Evolutionary conservation across 2,329 filamentous ascomycete genomes (phyloP), one percentile per base, ranked within the genome.

Genomic region (Polychaeton citri): DNA sequence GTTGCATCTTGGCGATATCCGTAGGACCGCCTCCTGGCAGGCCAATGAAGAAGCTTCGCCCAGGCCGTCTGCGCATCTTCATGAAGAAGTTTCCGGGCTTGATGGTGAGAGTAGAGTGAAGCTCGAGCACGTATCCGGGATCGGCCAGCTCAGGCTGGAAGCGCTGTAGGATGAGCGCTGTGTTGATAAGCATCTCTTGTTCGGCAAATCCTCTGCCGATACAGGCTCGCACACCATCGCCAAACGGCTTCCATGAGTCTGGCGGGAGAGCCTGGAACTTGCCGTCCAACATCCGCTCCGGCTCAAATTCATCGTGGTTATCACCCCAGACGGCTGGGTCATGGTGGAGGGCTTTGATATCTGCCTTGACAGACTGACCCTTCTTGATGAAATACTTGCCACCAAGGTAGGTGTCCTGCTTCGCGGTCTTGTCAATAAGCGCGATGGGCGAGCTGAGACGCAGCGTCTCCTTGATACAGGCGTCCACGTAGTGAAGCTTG

Each of bases 381-480:
- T 49, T 41, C 7, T 46, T 51, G 30, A 65, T 47, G 6, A 52
- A 40, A 38, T 61, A 65, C 34, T 61, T 61, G 5, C 57, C 59
- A 21, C 47, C 58, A 2, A 60, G 21, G 7, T 43, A 32, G 10
- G 39, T 32, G 15, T 43, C 39, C 30, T 58, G 52, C 2, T 57
- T 56, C 1, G 57, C 49, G 5, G 46, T 45, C 5, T 58, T 37
- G 2, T 38, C 40, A 57, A 74, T 71, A 0, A 66, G 63, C 1
- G 71, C 70, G 0, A 72, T 69, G 0, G 71, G 63, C 20, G 64
- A 67, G 0, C 65, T 65, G 2, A 76, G 62, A 0, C 73, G 68
- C 6, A 76, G 56, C 0, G 69, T 62, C 49, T 76, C 71, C 35
- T 67, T 64, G 18, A 75, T 52, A 18, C 74, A 52, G 21, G 64